These are phyloP conservation scores for Cutaneotrichosporon arboriforme DNA, from an alignment of 1,284 basidiomycete species.

Conservation along the genomic window DNA sequence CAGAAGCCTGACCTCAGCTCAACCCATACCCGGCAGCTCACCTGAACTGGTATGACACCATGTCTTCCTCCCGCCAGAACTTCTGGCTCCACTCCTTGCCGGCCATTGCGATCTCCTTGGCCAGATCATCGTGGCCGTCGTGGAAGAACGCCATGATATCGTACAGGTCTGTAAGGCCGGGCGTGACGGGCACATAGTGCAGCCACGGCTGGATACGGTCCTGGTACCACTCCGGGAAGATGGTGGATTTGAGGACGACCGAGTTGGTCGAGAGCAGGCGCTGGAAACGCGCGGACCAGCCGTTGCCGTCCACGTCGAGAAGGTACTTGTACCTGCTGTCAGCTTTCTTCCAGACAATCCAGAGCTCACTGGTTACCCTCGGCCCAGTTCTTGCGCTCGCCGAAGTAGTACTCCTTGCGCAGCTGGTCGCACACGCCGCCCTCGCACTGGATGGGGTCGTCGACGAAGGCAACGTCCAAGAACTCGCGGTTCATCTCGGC, in stretches of 20 bases:
- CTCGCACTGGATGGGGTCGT: conserved; percentile 51
- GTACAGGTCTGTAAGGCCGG: conserved; percentile 53
- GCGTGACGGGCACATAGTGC: conserved; percentile 50
- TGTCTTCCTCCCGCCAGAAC: conserved; percentile 62
- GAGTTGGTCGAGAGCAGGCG: conserved; percentile 47
- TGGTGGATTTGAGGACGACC: conserved; percentile 49
- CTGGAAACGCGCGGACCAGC: conserved; percentile 47
- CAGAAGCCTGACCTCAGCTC: conserved; percentile 20
- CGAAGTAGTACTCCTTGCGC: conserved; percentile 53
- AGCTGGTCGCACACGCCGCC: conserved; percentile 51
- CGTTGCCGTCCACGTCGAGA: conserved; percentile 46
- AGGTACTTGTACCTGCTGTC: conserved; percentile 49
- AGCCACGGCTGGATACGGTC: conserved; percentile 50
- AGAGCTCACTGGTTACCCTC: conserved; percentile 53
- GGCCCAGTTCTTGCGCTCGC: conserved; percentile 47
- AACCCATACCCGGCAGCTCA: conserved; percentile 33
- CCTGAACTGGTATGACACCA: conserved; percentile 62
- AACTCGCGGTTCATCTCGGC: conserved; percentile 52
- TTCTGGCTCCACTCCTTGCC: conserved; percentile 59
- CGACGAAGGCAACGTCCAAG: conserved; percentile 37
- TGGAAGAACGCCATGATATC: conserved; percentile 57
- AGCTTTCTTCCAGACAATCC: conserved; percentile 54
- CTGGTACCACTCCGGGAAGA: conserved; percentile 50
- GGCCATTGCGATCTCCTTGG: conserved; percentile 55
- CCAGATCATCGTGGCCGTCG: conserved; percentile 56